Conservation (phyloP, 805 yeast species). For the Schwanniomyces occidentalis region DNA sequence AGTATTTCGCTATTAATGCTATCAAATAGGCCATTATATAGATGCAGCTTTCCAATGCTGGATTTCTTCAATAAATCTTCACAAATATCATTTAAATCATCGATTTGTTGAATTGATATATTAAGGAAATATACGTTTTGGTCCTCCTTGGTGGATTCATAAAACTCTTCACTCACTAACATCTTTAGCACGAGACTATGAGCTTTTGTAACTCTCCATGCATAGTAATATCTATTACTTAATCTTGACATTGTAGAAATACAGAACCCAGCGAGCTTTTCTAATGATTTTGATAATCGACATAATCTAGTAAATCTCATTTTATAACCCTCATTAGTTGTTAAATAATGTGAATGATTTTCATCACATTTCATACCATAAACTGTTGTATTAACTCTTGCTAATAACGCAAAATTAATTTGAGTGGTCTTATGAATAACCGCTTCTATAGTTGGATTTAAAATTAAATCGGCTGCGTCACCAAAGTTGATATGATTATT, state of each 20-base stretch:
- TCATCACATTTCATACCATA: slow-evolving; percentile 17
- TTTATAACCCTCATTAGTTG: slow-evolving; percentile 17
- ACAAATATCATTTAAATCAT: slow-evolving; percentile 3
- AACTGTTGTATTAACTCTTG: slow-evolving; percentile 24
- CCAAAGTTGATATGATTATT: slow-evolving; percentile 41
- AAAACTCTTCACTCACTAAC: slow-evolving; percentile 29
- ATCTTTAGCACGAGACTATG: slow-evolving; percentile 42
- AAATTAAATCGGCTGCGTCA: slow-evolving; percentile 36
- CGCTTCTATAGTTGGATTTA: slow-evolving; percentile 39
- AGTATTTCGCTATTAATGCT: no score
- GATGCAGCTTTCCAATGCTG: neutral
- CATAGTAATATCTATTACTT: slow-evolving; percentile 61
- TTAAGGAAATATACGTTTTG: neutral
- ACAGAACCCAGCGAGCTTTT: slow-evolving; percentile 18
- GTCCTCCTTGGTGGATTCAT: slow-evolving; percentile 11
- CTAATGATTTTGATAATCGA: slow-evolving; percentile 24
- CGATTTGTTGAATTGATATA: neutral
- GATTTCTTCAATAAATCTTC: neutral
- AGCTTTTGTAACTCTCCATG: slow-evolving; percentile 68
- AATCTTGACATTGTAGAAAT: slow-evolving; percentile 37
- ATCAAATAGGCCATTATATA: no score
- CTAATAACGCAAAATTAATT: slow-evolving; percentile 22
- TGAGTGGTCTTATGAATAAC: slow-evolving; percentile 30
- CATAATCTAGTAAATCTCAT: slow-evolving; percentile 21
- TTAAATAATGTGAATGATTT: slow-evolving; percentile 20